A percentile compares a stretch with the other conserved stretches of the same genome.
Conservation (phyloP, 192 early-diverging fungal genomes). For the Gamsiella multidivaricata region DNA sequence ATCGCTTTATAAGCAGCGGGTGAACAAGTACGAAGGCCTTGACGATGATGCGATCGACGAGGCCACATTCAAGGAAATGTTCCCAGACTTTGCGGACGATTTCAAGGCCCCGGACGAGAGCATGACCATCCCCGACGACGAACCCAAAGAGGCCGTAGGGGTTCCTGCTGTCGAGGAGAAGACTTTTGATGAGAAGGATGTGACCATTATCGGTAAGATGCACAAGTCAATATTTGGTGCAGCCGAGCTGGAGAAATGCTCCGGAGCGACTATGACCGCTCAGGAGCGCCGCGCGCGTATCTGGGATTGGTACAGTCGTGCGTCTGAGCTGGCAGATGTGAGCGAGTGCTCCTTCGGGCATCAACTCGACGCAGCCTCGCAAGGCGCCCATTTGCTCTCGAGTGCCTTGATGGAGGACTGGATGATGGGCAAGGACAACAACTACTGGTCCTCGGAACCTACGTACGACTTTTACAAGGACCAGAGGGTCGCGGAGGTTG, state of each 20-base stretch:
- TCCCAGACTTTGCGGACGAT: conserved; percentile 89
- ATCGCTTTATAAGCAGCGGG: conserved; percentile 64
- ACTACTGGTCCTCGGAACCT: conserved; percentile 55
- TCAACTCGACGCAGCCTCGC: conserved; percentile 58
- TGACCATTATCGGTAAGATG: conserved; percentile 62
- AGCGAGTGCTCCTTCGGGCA: conserved; percentile 60
- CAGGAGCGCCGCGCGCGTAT: conserved; percentile 48
- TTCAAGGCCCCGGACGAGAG: conserved; percentile 73
- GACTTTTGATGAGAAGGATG: conserved; percentile 60
- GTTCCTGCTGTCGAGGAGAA: conserved; percentile 52
- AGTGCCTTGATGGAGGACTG: conserved; percentile 64
- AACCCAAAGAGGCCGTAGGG: conserved; percentile 9
- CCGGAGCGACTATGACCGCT: conserved; percentile 15
- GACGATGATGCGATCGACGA: conserved; percentile 78
- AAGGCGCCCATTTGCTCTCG: conserved; percentile 62
- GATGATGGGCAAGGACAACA: conserved; percentile 47
- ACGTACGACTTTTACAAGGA: conserved; percentile 94
- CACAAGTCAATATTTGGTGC: conserved; percentile 54
- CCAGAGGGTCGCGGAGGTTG: conserved; percentile 79
- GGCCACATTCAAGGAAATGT: conserved; percentile 76
- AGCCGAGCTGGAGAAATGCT: conserved; percentile 37
- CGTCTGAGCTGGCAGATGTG: conserved; percentile 57
- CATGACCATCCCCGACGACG: conserved; percentile 53
- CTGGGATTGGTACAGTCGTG: conserved; percentile 57
- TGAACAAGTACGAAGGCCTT: conserved; percentile 60